phyloP scores from a whole-genome alignment of 441 rosid genomes.

The Bocquillonia castaneifolia region DNA sequence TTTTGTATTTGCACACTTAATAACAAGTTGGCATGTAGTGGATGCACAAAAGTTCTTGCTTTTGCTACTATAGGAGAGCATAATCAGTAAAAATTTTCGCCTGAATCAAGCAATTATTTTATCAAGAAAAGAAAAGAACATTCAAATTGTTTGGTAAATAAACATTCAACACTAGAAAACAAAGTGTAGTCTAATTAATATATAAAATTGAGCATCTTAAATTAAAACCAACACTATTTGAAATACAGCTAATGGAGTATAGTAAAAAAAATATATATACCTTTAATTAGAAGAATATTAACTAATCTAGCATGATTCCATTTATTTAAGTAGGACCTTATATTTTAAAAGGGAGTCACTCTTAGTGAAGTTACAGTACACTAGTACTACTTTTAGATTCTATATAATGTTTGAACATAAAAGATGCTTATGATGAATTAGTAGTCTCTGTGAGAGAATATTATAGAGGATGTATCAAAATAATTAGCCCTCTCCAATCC shows the following conservation, averaged over 20 bases:
- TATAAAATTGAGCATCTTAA: slow-evolving; percentile 10
- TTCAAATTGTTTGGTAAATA: not conserved
- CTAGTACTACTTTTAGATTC: not conserved
- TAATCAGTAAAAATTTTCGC: too few relatives aligned
- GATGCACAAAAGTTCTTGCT: too few relatives aligned
- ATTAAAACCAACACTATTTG: slow-evolving; percentile 4
- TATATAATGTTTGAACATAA: not conserved
- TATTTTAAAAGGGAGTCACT: not conserved
- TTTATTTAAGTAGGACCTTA: not conserved
- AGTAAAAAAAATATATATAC: too few relatives aligned
- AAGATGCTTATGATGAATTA: not conserved
- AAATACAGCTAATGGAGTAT: slow-evolving; percentile 18
- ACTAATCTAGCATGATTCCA: slow-evolving; percentile 6
- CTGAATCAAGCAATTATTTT: too few relatives aligned
- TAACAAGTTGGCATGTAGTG: too few relatives aligned
- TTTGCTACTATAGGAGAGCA: too few relatives aligned
- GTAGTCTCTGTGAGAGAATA: not conserved
- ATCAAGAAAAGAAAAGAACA: not conserved
- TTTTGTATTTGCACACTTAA: too few relatives aligned
- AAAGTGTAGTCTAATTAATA: not conserved
- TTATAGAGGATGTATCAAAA: slow-evolving; percentile 6
- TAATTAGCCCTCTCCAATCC: not conserved
- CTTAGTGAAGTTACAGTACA: slow-evolving; percentile 1
- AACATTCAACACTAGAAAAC: not conserved
- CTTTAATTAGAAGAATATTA: slow-evolving; percentile 6